Base-by-base conservation (phyloP, 768 basidiomycete species). In the Mycena capillaripes region DNA sequence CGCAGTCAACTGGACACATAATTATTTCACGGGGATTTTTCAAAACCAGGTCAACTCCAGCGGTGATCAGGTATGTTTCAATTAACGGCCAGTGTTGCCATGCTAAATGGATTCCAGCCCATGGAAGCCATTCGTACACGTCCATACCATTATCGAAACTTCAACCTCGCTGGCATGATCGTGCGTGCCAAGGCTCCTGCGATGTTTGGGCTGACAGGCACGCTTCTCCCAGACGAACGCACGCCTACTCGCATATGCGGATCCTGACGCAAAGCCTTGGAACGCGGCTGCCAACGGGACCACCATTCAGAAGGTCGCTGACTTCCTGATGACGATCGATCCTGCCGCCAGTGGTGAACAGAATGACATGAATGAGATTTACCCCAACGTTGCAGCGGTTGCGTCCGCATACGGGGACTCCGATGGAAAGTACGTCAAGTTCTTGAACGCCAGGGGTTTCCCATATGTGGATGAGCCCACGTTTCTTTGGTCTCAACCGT, bases 91-190 rank as follows among this genome's bases (percentile, higher is more conserved):
- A 21, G 30, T 3, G 64, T 25, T 11, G n/a, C n/a, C n/a, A n/a
- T n/a, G 21, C 23, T 55, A 19, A 19, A 25, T 53, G 27, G 1
- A 14, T 25, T 9, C 6, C 66, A 91, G 89, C 91, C 92, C 12
- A 79, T 89, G 9, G 91, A 93, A 80, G 85, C 89, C 17, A 82
- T 79, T 1, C 88, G 91, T 27, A 91, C 90, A 2, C 83, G 87
- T 8, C 90, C 92, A 16, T 92, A 89, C 79, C 92, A 93, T 76
- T 93, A 93, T 76, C 86, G 89, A 10, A 85, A 87, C 0, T 93
- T 91, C 81, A 93, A 93, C 73, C 82, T 92, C 16, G 89, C 90
- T 0, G 91, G 90, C 14, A 90, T 92, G 88, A 88, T 92, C 56
- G 90, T 91, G 73, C 75, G 87, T 77, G 11, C 32, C 61, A 42